Conservation (phyloP, 805 yeast genomes). For the Blastobotrys mokoenaii region DNA sequence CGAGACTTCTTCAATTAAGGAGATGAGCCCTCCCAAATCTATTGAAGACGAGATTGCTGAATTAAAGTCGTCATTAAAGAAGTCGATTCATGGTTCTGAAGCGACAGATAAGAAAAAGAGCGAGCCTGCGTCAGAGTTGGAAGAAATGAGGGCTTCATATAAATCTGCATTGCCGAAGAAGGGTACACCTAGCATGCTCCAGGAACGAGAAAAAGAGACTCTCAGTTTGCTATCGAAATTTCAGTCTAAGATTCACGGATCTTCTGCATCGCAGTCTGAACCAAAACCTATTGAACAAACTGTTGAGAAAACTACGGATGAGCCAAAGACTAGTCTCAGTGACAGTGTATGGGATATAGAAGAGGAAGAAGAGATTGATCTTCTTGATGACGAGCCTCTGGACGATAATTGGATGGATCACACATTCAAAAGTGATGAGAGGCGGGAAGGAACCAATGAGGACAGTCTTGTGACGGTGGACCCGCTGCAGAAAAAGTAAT, state of each 20-base stretch:
- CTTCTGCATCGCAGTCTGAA: too few species aligned
- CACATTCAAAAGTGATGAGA: neutral
- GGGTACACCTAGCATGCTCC: constrained; percentile 1
- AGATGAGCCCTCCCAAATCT: neutral
- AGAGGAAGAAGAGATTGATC: neutral
- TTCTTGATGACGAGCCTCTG: neutral
- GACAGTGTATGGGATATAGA: neutral
- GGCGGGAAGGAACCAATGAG: neutral
- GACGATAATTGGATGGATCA: neutral
- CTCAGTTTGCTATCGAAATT: constrained; percentile 23
- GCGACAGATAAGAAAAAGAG: constrained; percentile 2
- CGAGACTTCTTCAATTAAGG: neutral
- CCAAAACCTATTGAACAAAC: neutral
- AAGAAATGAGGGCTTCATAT: neutral
- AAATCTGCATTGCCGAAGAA: neutral
- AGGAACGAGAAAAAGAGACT: constrained; percentile 25
- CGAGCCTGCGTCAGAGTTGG: neutral
- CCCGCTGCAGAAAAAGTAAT: neutral
- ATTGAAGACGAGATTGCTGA: constrained; percentile 6
- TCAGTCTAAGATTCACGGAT: constrained; percentile 17
- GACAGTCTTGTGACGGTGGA: constrained; percentile 1
- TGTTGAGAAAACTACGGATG: neutral
- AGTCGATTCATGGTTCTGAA: neutral
- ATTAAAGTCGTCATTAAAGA: constrained; percentile 1
- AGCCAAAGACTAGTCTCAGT: neutral